Base-by-base conservation (phyloP, 495 filamentous ascomycete species). In the Daldinia vernicosa region DNA sequence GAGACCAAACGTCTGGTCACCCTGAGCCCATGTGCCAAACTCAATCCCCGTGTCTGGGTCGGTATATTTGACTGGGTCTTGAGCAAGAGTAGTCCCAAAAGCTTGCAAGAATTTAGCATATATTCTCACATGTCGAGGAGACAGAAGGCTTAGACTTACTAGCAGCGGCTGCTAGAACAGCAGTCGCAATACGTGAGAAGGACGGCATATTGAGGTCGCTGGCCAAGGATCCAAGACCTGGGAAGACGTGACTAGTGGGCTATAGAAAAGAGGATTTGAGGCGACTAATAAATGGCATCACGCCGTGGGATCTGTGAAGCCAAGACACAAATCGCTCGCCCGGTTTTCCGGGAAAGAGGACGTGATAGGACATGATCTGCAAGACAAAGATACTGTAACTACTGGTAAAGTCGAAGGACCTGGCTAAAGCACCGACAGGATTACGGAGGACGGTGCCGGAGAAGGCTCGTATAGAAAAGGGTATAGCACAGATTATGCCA, bases 1-100 rank as follows among this genome's bases (percentile, higher is more conserved):
- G 58, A 89, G 54, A 71, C 89, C 89, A 60, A 84, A 86, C 53
- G 86, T 86, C 63, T 81, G 83, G 19, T 70, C 69, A 17, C 69
- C 68, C 30, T 70, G 55, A 45, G 43, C 37, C 80, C 80, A 83
- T 30, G 80, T 84, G 58, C 73, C 79, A 70, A 85, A 82, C 54
- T 68, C 74, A 53, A 85, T 85, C 28, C 79, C 79, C 35, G 77
- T 82, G 8, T 69, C 70, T 4, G 77, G 66, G 47, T 85, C 83
- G 15, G 75, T 82, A 67, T 84, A 84, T 1, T 70, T 57, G 27
- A 72, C 66, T 3, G 72, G 63, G 0, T 70, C 74, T 65, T 75
- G 74, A 66, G 74, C 76, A 53, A 72, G 60, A 50, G 71, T 71
- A 59, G 66, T 59, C 60, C 68, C 62, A 56, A 75, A 45, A 58